Percentiles rank a stretch among this genome's conserved stretches.
These are phyloP conservation scores for Leishmania tropica DNA, from an alignment of 208 protist species.

Conservation along the genomic window DNA sequence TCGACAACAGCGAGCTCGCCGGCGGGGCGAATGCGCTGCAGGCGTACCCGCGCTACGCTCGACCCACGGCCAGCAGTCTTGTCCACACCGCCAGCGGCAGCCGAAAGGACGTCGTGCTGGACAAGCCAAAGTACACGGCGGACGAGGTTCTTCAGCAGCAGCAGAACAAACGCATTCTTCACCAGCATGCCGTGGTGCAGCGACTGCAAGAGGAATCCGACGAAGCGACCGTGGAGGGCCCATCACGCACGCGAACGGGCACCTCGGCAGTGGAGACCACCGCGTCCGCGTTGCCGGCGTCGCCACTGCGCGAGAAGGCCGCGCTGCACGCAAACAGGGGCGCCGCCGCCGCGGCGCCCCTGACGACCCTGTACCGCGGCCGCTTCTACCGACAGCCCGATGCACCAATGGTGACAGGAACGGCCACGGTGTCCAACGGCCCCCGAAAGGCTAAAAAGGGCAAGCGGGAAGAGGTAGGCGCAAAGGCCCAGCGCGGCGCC, in stretches of 20 bases:
- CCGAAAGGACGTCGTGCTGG: conserved; percentile 40
- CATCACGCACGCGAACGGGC: neutral
- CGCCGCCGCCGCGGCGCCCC: neutral
- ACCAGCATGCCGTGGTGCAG: conserved; percentile 62
- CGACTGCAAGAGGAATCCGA: conserved; percentile 14
- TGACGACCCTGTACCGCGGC: conserved; percentile 12
- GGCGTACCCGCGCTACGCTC: conserved; percentile 59
- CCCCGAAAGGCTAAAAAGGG: neutral
- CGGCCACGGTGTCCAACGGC: neutral
- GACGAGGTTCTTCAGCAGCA: conserved; percentile 42
- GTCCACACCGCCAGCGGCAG: conserved; percentile 50
- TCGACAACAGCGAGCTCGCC: conserved; percentile 66
- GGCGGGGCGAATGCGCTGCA: conserved; percentile 28
- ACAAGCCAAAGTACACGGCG: conserved; percentile 44
- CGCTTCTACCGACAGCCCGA: conserved; percentile 13
- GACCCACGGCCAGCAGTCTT: conserved; percentile 61
- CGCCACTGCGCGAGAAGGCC: neutral
- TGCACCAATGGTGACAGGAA: neutral
- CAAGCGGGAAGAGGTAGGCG: neutral
- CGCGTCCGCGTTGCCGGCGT: neutral
- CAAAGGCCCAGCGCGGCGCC: neutral
- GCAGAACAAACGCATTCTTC: conserved; percentile 58
- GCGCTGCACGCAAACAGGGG: neutral
- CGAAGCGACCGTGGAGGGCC: neutral
- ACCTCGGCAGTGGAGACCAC: neutral